Base-by-base conservation (phyloP, 192 early-diverging fungal genomes). In the Funneliformis mosseae region DNA sequence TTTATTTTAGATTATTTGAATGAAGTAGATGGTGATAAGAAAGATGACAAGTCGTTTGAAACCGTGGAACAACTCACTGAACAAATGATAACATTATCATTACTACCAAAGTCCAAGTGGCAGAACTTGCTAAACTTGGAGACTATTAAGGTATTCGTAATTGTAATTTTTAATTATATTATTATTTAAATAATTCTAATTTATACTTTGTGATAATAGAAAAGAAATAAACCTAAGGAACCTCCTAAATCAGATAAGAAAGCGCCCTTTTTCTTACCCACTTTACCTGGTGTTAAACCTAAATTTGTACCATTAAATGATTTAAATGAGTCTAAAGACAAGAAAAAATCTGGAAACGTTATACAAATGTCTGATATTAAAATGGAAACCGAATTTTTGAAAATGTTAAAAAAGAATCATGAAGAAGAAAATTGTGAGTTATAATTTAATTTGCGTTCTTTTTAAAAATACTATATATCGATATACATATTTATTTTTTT, bases 241-340 rank as follows among this genome's bases (percentile, higher is more conserved):
- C 89, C 94, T n/a, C 93, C 95, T n/a, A 95, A 96, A 81, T 88
- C 89, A 14, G 94, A 95, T 23, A 96, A 97, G 81, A 90, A 91
- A 61, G 95, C 96, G 21, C 96, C 97, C 28, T 99, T 99, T 89
- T 98, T 99, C 86, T 84, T 99, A 81, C 92, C 93, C 12, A 95
- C 96, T 1, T 76, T 95, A 5, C 84, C 91, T 38, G 96, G 93
- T 64, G 88, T 90, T 14, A 86, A 89, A 46, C 91, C 91, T 62
- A 92, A 90, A 60, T 96, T 94, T 82, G 89, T 88, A 48, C 74
- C 85, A 10, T 62, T 76, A 14, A 76, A 81, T 6, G 81, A 85
- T 55, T 80, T 85, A 18, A 83, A 82, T 63, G 80, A 83, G 41
- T 81, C 88, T 16, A 83, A 84, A 12, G 84, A 87, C n/a, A 81